Evolutionary conservation across 2,329 filamentous ascomycete genomes (phyloP).

Genomic region (Pseudogymnoascus sp.): DNA sequence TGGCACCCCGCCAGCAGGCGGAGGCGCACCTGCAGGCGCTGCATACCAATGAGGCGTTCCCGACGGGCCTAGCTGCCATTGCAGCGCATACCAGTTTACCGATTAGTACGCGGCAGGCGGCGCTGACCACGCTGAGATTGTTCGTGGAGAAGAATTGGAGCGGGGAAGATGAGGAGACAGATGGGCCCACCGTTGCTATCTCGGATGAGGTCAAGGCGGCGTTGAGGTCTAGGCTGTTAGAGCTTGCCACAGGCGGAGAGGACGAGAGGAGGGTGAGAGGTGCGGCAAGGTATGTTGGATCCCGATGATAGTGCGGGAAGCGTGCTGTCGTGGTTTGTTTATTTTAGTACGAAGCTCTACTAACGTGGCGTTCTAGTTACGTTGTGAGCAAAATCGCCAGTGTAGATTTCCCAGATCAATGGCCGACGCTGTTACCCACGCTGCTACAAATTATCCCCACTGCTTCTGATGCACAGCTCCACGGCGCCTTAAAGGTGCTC

Average conservation of each 20-base stretch:
- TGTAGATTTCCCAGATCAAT: conserved; percentile 87
- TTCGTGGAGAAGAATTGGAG: conserved; percentile 86
- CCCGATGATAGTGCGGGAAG: not conserved
- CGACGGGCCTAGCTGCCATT: conserved; percentile 71
- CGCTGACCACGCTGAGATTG: conserved; percentile 69
- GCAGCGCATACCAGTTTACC: conserved; percentile 68
- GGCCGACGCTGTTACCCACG: conserved; percentile 80
- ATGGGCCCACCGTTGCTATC: conserved; percentile 52
- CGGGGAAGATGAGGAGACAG: conserved; percentile 58
- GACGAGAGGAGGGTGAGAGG: conserved; percentile 79
- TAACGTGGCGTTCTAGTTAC: conserved; percentile 38
- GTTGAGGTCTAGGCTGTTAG: conserved; percentile 66
- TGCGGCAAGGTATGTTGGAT: conserved; percentile 63
- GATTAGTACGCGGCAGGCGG: conserved; percentile 71
- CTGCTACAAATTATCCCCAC: conserved; percentile 70
- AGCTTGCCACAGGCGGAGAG: conserved; percentile 64
- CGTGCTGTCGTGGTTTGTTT: not conserved
- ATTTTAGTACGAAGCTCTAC: conserved; percentile 11
- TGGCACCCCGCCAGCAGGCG: conserved; percentile 74
- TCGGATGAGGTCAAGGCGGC: conserved; percentile 65
- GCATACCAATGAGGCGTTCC: conserved; percentile 56
- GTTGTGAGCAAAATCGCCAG: conserved; percentile 90
- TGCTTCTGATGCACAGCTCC: conserved; percentile 71
- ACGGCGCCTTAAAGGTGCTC: conserved; percentile 83
- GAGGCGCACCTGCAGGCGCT: conserved; percentile 50